phyloP scores from a whole-genome alignment of 2,329 filamentous ascomycete species.

The Thermothelomyces thermophilus region DNA sequence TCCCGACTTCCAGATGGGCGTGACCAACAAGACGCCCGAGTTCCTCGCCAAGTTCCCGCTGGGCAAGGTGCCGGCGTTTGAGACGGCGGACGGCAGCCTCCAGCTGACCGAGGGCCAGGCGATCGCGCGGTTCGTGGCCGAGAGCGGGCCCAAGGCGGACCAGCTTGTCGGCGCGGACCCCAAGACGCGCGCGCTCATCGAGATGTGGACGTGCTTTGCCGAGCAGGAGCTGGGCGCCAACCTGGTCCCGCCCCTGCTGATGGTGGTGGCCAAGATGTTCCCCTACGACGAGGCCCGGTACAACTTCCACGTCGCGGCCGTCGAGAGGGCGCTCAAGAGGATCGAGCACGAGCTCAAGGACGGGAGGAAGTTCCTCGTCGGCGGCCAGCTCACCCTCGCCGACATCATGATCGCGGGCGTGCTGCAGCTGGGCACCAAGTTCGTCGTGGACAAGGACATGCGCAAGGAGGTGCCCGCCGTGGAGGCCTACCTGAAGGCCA shows the following conservation, averaged over 20 bases:
- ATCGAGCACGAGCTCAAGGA: slow-evolving; percentile 30
- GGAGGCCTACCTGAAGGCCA: slow-evolving; percentile 29
- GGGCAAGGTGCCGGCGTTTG: slow-evolving; percentile 45
- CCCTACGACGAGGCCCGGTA: slow-evolving; percentile 27
- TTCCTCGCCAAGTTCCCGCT: slow-evolving; percentile 46
- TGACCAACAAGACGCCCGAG: slow-evolving; percentile 38
- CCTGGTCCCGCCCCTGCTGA: slow-evolving; percentile 21
- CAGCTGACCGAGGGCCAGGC: slow-evolving; percentile 39
- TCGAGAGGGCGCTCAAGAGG: slow-evolving; percentile 28
- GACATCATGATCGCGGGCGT: slow-evolving; percentile 31
- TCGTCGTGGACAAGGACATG: slow-evolving; percentile 31
- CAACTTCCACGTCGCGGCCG: slow-evolving; percentile 10
- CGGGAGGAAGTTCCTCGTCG: slow-evolving; percentile 34
- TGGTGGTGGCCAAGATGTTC: slow-evolving; percentile 27
- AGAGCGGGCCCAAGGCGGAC: slow-evolving; percentile 36
- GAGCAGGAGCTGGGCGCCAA: slow-evolving; percentile 31
- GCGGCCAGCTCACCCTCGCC: slow-evolving; percentile 33
- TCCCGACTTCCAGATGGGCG: slow-evolving; percentile 35
- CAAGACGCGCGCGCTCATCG: slow-evolving; percentile 36
- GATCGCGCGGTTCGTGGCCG: slow-evolving; percentile 42
- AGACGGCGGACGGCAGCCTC: slow-evolving; percentile 39
- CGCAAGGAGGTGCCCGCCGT: slow-evolving; percentile 30
- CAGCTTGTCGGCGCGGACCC: slow-evolving; percentile 40
- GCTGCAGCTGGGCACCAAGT: slow-evolving; percentile 24
- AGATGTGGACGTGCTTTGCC: slow-evolving; percentile 40